phyloP scores from a whole-genome alignment of 192 early-diverging fungal species.

The Chytriomyces confervae region DNA sequence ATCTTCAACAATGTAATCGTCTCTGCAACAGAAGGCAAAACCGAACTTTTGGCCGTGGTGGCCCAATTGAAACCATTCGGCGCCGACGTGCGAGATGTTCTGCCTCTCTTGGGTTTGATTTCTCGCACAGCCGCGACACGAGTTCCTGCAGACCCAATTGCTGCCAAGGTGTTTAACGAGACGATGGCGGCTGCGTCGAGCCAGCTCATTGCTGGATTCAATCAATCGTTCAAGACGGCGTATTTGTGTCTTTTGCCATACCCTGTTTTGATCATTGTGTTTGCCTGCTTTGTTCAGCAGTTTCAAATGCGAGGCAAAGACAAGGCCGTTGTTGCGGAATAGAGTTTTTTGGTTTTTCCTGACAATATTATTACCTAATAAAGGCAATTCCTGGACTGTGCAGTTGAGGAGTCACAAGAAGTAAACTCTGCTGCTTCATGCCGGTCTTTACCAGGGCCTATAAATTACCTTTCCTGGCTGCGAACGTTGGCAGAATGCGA shows the following conservation, averaged over 20 bases:
- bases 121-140: neutral
- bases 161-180: conserved; percentile 4
- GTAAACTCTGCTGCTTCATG: no score
- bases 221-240: conserved; percentile 29
- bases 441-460: no score
- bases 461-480: no score
- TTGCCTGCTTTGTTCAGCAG: conserved; percentile 48
- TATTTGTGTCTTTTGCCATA: conserved; percentile 40
- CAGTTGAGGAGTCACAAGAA: no score
- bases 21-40: conserved; percentile 46
- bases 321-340: neutral
- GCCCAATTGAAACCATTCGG: neutral
- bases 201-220: conserved; percentile 36
- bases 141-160: neutral
- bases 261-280: conserved; percentile 45
- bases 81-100: neutral
- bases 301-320: conserved; percentile 10
- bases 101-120: conserved; percentile 8
- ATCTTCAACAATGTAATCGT: conserved; percentile 66
- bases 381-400: no score
- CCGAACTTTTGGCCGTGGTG: neutral
- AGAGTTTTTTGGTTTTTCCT: no score
- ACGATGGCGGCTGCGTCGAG: conserved; percentile 9
- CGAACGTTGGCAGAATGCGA: no score
- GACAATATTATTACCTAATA: no score